These are phyloP conservation scores for Hapsidospora chrysogenum DNA, from an alignment of 495 filamentous ascomycete genomes.

Conservation along the genomic window DNA sequence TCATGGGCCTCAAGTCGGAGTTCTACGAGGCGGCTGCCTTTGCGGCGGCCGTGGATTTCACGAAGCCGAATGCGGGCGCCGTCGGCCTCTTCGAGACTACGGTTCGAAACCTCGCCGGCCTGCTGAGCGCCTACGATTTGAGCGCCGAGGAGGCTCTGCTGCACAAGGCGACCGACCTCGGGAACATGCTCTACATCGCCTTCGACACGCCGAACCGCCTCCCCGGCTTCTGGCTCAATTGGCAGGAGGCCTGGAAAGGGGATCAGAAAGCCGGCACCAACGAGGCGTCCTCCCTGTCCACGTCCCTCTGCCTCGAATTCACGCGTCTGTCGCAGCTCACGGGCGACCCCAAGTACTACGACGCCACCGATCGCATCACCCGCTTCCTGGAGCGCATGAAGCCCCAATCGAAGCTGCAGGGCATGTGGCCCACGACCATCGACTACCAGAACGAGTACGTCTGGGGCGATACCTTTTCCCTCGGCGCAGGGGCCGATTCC, in stretches of 20 bases:
- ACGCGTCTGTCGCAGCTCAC: constrained; percentile 77
- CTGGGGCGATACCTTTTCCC: constrained; percentile 34
- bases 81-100: constrained; percentile 73
- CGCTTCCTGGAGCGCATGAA: constrained; percentile 61
- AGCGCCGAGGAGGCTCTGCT: constrained; percentile 54
- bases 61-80: constrained; percentile 17
- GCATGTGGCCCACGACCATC: constrained; percentile 65
- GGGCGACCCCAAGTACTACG: constrained; percentile 74
- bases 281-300: constrained; percentile 19
- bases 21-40: constrained; percentile 66
- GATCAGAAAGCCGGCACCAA: constrained; percentile 14
- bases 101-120: constrained; percentile 66
- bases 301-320: constrained; percentile 65
- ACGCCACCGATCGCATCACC: constrained; percentile 69
- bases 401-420: constrained; percentile 49
- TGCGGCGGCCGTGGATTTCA: constrained; percentile 71
- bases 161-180: constrained; percentile 68
- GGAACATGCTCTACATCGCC: constrained; percentile 62
- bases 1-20: constrained; percentile 71
- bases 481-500: constrained; percentile 68
- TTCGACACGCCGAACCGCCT: constrained; percentile 86
- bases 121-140: constrained; percentile 66
- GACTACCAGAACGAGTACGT: constrained; percentile 36
- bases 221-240: constrained; percentile 48
- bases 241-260: constrained; percentile 22